Base-by-base conservation (phyloP, 2,329 filamentous ascomycete species). In the Oidium heveae region DNA sequence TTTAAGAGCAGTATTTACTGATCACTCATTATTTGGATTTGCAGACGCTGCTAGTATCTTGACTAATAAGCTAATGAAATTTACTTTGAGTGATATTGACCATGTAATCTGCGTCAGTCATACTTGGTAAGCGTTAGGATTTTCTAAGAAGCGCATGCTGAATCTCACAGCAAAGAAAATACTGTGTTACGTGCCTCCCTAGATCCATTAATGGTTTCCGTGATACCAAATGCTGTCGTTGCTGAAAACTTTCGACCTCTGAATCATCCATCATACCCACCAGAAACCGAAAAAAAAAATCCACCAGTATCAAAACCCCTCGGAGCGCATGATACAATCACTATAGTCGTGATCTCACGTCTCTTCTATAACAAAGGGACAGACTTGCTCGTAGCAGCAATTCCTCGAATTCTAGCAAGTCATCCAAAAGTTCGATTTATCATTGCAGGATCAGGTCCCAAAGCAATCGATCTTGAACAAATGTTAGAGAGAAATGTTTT, bases 281-380 rank as follows among this genome's bases (percentile, higher is more conserved):
- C 67, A 57, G 71, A 64, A 57, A 59, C 55, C 56, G 60, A 20
- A 44, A 63, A 55, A 4, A 65, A 69, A 47, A 58, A 63, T 9
- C 66, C 67, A 12, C 72, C 73, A 6, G 69, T 74, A 10, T 74
- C 79, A 0, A 80, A 80, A 54, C 79, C 78, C 7, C 74, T 94
- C 2, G 84, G 84, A 0, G 85, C 87, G 0, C 75, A 86, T 59
- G 89, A 95, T 62, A 83, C 80, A 12, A 89, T 98, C 62, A 95
- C 87, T 8, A 95, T 98, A 56, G 86, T 98, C 1, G 89, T 98
- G 20, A 94, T 98, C 58, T 95, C 88, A 9, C 86, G 91, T 20
- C 78, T 98, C 1, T 98, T 96, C 68, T 96, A 96, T 69, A 98
- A 98, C 69, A 98, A 98, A 67, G 91, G 91, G 57, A 96, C 86